Evolutionary conservation across 1,284 basidiomycete species (phyloP).

Genomic region (Kwoniella shivajii): DNA sequence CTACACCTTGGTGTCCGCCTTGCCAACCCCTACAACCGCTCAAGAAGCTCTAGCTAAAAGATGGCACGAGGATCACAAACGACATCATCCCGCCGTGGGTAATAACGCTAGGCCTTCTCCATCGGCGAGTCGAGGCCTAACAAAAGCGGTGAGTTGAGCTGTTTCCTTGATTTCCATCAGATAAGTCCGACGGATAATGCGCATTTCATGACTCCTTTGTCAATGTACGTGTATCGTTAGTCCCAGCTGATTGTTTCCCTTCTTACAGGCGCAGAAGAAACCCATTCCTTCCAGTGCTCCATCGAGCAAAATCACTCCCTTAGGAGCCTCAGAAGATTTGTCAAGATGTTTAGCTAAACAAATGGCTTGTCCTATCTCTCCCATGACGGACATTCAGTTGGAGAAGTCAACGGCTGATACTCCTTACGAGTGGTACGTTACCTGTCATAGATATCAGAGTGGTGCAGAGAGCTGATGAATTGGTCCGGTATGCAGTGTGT

Average conservation of each 20-base stretch:
- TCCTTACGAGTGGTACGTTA: slow-evolving; percentile 30
- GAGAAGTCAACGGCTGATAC: slow-evolving; percentile 1
- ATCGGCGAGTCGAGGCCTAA: slow-evolving; percentile 1
- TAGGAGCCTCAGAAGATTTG: slow-evolving; percentile 25
- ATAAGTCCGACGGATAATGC: too few relatives aligned
- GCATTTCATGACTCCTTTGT: slow-evolving; percentile 1
- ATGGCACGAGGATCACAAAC: slow-evolving; percentile 5
- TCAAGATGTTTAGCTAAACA: slow-evolving; percentile 21
- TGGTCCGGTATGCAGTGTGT: slow-evolving; percentile 16
- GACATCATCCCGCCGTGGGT: slow-evolving; percentile 7
- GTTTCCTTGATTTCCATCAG: neutral
- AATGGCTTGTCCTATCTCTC: slow-evolving; percentile 28
- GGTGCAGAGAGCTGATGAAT: neutral
- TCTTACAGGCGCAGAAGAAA: neutral
- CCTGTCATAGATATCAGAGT: neutral
- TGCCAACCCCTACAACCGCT: slow-evolving; percentile 6
- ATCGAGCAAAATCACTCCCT: slow-evolving; percentile 3
- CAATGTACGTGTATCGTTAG: too few relatives aligned
- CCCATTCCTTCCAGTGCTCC: neutral
- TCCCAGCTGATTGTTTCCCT: neutral
- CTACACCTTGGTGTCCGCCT: neutral
- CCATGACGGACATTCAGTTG: slow-evolving; percentile 6
- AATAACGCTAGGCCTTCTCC: slow-evolving; percentile 10
- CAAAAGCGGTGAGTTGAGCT: slow-evolving; percentile 4
- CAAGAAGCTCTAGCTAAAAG: slow-evolving; percentile 1